Evolutionary conservation across 129 eudicot genomes (phyloP).

Genomic region (Rutidosis leptorrhynchoides): DNA sequence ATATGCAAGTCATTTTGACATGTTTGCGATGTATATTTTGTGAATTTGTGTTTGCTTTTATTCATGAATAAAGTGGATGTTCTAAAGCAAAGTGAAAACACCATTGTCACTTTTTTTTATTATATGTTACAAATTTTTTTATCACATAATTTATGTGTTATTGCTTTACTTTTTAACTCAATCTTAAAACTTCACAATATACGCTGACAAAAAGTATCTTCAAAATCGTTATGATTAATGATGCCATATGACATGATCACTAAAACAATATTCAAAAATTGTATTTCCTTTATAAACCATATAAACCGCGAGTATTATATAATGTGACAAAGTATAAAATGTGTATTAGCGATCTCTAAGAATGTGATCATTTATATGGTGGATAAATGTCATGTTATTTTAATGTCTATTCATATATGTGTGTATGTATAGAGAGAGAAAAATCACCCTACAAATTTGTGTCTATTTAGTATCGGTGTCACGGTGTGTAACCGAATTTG

Average conservation of each 20-base stretch:
- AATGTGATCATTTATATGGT: background rate
- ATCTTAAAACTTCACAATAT: background rate
- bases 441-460: no score
- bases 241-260: no score
- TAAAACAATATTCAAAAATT: no score
- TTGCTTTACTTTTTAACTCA: no score
- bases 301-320: no score
- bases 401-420: background rate
- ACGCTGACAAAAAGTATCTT: no score
- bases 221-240: background rate
- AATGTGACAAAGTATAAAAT: background rate
- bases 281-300: background rate
- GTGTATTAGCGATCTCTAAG: no score
- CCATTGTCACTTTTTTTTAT: background rate
- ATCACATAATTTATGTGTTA: no score
- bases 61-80: background rate
- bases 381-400: no score
- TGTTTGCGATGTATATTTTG: background rate
- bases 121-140: no score
- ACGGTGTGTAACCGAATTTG: background rate
- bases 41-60: background rate
- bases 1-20: background rate
- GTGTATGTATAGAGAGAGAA: background rate
- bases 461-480: no score
- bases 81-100: background rate